Conservation (phyloP, 345 rosid genomes). For the Aquilaria yunnanensis region DNA sequence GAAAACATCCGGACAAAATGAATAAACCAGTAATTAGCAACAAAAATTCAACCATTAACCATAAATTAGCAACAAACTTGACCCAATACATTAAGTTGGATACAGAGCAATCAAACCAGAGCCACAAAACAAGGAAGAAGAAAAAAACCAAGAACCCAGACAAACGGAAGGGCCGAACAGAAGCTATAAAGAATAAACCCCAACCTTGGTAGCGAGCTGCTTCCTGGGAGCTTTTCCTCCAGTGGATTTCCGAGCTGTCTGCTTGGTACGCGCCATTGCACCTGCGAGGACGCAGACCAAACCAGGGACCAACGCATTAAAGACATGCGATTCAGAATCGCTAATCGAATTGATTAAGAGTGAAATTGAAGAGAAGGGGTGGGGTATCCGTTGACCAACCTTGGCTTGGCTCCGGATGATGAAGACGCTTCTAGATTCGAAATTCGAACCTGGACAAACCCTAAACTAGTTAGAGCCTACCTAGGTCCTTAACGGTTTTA, state of each 20-base stretch:
- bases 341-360: background rate
- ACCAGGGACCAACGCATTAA: too few species aligned
- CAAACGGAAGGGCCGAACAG: too few species aligned
- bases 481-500: too few species aligned
- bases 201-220: conserved; percentile 54
- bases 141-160: background rate
- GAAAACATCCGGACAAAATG: too few species aligned
- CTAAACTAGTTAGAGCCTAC: too few species aligned
- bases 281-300: conserved; percentile 9
- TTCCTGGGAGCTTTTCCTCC: conserved; percentile 63
- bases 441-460: conserved; percentile 1
- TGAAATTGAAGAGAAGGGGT: background rate
- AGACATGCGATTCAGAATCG: background rate
- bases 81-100: background rate
- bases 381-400: background rate
- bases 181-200: background rate
- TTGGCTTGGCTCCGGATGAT: background rate
- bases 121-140: background rate
- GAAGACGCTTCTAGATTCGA: conserved; percentile 1
- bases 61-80: background rate
- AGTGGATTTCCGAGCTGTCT: conserved; percentile 58
- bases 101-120: background rate
- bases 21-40: background rate
- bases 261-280: conserved; percentile 63
- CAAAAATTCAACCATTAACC: background rate